Conservation (phyloP, 164 flowering plant genomes). For the Echeveria elegans region DNA sequence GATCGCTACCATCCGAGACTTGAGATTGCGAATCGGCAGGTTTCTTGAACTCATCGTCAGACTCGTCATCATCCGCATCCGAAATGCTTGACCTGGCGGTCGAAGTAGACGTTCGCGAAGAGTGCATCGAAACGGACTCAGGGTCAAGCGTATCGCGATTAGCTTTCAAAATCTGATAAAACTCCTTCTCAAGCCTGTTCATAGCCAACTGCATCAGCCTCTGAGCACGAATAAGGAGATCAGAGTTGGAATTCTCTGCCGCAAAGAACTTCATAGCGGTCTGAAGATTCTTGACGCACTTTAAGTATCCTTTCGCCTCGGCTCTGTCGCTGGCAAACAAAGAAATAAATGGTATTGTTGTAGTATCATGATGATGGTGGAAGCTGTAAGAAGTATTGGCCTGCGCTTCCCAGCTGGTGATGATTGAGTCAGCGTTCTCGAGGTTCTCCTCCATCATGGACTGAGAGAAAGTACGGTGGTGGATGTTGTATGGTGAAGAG, state of each 20-base stretch:
- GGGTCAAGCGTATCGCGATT: constrained; percentile 36
- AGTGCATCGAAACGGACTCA: constrained; percentile 36
- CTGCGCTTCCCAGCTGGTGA: constrained; percentile 32
- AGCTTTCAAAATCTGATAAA: constrained; percentile 37
- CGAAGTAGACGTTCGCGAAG: constrained; percentile 15
- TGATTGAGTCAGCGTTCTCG: constrained; percentile 18
- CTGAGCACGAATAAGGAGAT: constrained; percentile 38
- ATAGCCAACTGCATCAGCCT: constrained; percentile 52
- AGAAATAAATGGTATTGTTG: constrained; percentile 18
- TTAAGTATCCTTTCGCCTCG: constrained; percentile 36
- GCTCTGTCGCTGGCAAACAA: constrained; percentile 27
- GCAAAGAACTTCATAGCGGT: constrained; percentile 42
- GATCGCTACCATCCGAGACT: constrained; percentile 11
- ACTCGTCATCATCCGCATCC: background rate
- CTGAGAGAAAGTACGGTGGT: constrained; percentile 29
- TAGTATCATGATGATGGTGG: background rate
- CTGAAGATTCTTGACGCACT: constrained; percentile 31
- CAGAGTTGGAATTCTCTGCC: constrained; percentile 20
- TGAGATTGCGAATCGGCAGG: constrained; percentile 24
- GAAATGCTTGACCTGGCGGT: background rate
- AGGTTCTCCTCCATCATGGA: constrained; percentile 43
- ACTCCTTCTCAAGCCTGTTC: constrained; percentile 56
- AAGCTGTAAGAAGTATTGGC: too few species aligned
- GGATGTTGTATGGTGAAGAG: background rate
- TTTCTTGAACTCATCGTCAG: constrained; percentile 13